Conservation (phyloP, 2,329 filamentous ascomycete species). For the Talaromyces albobiverticillius region DNA sequence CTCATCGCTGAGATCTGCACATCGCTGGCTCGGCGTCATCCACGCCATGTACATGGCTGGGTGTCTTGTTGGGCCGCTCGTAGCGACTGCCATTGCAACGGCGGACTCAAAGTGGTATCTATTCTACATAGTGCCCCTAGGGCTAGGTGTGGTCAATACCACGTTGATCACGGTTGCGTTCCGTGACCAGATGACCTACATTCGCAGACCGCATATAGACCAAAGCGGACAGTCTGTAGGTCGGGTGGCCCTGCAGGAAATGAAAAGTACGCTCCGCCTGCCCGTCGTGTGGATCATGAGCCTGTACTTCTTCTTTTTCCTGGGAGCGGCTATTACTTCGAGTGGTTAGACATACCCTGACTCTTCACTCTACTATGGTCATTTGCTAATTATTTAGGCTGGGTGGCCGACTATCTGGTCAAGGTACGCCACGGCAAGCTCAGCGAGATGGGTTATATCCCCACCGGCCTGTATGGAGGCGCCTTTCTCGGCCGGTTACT, state of each 20-base stretch:
- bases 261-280: background rate
- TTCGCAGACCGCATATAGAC: background rate
- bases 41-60: constrained; percentile 62
- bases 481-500: constrained; percentile 56
- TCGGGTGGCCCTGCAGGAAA: too few relatives aligned
- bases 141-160: constrained; percentile 52
- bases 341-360: constrained; percentile 29
- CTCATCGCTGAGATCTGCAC: constrained; percentile 49
- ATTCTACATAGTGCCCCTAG: constrained; percentile 57
- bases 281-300: constrained; percentile 55
- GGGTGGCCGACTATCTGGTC: constrained; percentile 65
- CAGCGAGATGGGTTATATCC: constrained; percentile 59
- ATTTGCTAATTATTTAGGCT: constrained; percentile 38
- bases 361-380: too few relatives aligned
- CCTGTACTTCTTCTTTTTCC: constrained; percentile 63
- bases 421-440: constrained; percentile 57
- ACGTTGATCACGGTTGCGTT: constrained; percentile 50
- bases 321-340: constrained; percentile 56
- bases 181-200: constrained; percentile 34
- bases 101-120: constrained; percentile 48
- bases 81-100: constrained; percentile 51
- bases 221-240: too few relatives aligned
- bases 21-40: constrained; percentile 62
- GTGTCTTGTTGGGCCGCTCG: constrained; percentile 56
- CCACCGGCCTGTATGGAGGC: constrained; percentile 60